These are phyloP conservation scores for Aureobasidium pullulans DNA, from an alignment of 2,329 filamentous ascomycete genomes.

Conservation along the genomic window DNA sequence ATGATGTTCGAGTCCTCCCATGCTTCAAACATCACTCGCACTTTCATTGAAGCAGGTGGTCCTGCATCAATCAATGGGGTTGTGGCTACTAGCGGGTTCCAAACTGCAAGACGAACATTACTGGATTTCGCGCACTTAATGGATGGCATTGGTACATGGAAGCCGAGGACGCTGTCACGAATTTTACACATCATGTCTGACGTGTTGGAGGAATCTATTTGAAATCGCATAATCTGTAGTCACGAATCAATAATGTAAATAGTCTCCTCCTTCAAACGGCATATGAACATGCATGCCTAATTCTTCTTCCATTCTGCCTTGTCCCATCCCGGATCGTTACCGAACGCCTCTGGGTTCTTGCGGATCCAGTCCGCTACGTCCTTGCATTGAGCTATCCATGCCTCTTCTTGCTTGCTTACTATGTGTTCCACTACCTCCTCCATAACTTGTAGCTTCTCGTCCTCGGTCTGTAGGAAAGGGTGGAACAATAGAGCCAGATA, in stretches of 20 bases:
- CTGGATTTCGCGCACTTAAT: slow-evolving; percentile 46
- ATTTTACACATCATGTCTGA: slow-evolving; percentile 51
- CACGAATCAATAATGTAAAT: neutral
- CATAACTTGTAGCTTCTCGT: slow-evolving; percentile 23
- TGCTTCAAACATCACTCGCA: slow-evolving; percentile 18
- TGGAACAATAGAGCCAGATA: slow-evolving; percentile 27
- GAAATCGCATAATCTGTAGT: neutral
- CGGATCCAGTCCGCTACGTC: slow-evolving; percentile 24
- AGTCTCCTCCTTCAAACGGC: neutral
- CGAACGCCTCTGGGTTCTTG: slow-evolving; percentile 20
- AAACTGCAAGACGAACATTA: slow-evolving; percentile 44
- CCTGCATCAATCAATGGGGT: slow-evolving; percentile 42
- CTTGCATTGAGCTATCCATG: slow-evolving; percentile 25
- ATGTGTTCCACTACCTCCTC: slow-evolving; percentile 23
- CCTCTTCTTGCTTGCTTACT: slow-evolving; percentile 19
- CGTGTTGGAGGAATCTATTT: slow-evolving; percentile 32
- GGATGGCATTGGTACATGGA: slow-evolving; percentile 47
- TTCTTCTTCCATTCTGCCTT: slow-evolving; percentile 25
- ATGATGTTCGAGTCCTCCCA: slow-evolving; percentile 13
- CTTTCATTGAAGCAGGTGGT: slow-evolving; percentile 44
- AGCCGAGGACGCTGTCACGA: slow-evolving; percentile 42
- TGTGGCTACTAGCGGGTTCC: slow-evolving; percentile 42
- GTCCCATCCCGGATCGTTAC: slow-evolving; percentile 26
- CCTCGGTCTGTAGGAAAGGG: slow-evolving; percentile 24
- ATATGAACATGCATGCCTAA: neutral